Percentiles rank a stretch among this genome's conserved stretches.
phyloP scores from a whole-genome alignment of 2,329 filamentous ascomycete species.

The Elsinoe batatas region DNA sequence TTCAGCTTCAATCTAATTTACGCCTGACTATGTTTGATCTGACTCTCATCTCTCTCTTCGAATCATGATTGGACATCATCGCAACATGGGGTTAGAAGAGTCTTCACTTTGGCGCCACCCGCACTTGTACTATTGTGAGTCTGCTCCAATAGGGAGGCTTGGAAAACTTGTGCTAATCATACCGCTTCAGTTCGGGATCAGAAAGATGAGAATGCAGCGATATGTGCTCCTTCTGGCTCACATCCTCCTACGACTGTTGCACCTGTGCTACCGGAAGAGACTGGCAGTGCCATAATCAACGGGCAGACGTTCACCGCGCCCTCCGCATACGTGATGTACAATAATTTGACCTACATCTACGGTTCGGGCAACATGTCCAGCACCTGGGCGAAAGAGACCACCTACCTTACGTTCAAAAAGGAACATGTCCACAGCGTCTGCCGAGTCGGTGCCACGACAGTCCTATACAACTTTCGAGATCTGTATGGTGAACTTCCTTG shows the following conservation, averaged over 20 bases:
- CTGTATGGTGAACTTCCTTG: background rate
- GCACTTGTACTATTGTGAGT: background rate
- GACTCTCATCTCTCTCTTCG: too few species aligned
- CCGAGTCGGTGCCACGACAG: background rate
- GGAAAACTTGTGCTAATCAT: background rate
- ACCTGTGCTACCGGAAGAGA: background rate
- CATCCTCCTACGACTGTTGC: too few species aligned
- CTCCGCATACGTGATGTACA: background rate
- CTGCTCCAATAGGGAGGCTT: background rate
- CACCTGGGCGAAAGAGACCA: background rate
- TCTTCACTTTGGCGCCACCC: too few species aligned
- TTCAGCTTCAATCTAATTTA: background rate
- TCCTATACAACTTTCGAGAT: background rate
- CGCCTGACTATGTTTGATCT: background rate
- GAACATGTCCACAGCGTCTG: background rate
- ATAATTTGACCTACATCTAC: background rate
- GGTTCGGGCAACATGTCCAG: background rate
- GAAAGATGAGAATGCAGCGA: background rate
- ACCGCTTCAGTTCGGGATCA: background rate
- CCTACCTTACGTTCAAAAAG: background rate
- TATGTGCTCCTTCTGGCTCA: too few species aligned
- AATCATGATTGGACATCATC: too few species aligned
- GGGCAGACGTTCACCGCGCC: background rate
- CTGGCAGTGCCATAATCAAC: background rate
- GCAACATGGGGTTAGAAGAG: too few species aligned